A percentile compares a stretch with the other conserved stretches of the same genome.
phyloP scores from a whole-genome alignment of 129 eudicot genomes.

The Flaveria sonorensis region DNA sequence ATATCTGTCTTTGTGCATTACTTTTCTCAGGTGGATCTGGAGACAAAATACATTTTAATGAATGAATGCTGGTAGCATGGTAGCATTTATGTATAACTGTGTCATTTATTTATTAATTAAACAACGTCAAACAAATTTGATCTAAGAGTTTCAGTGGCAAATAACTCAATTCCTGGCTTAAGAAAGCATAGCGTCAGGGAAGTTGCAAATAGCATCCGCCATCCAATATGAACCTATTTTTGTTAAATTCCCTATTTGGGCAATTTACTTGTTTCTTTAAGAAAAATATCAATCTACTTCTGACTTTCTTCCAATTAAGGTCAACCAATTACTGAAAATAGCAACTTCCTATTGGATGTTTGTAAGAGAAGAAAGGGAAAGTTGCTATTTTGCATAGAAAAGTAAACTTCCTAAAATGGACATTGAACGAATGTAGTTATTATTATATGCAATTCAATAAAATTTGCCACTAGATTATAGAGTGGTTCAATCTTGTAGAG shows the following conservation, averaged over 20 bases:
- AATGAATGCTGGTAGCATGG: conserved; percentile 8
- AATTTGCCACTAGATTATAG: conserved; percentile 21
- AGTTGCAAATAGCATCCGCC: background rate
- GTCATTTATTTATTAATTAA: background rate
- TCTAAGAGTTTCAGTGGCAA: background rate
- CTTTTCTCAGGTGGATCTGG: conserved; percentile 90
- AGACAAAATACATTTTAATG: conserved; percentile 15
- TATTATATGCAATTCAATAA: background rate
- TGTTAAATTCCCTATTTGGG: background rate
- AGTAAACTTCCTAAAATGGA: background rate
- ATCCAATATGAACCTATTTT: conserved; percentile 2
- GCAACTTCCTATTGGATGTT: background rate
- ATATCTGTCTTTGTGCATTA: conserved; percentile 91
- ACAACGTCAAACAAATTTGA: background rate
- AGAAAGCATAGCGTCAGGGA: background rate
- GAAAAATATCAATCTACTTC: background rate
- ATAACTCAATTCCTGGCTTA: background rate
- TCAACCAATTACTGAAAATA: background rate
- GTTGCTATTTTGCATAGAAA: conserved; percentile 1
- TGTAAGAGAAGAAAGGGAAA: conserved; percentile 2
- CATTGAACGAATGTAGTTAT: background rate
- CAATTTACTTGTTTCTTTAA: background rate
- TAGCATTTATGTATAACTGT: conserved; percentile 6
- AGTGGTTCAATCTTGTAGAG: conserved; percentile 1
- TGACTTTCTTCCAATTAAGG: background rate